Conservation (phyloP, 192 early-diverging fungal genomes). For the Funneliformis mosseae region DNA sequence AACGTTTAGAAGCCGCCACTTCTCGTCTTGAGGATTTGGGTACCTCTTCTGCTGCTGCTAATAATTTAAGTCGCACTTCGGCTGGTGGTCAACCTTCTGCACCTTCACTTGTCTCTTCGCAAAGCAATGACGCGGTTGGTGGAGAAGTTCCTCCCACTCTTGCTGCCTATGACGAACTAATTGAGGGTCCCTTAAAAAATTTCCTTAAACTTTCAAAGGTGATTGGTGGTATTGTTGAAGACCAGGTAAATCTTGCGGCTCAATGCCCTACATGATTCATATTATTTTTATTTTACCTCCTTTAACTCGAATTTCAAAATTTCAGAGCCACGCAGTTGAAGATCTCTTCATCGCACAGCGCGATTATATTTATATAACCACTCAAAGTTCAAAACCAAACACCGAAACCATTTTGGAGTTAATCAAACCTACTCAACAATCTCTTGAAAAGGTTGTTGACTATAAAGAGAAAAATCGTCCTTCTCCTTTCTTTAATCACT, state of each 20-base stretch:
- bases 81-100: slow-evolving; percentile 41
- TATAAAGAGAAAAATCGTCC: slow-evolving; percentile 81
- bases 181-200: slow-evolving; percentile 47
- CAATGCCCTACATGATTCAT: slow-evolving; percentile 22
- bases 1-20: slow-evolving; percentile 91
- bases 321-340: slow-evolving; percentile 60
- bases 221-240: slow-evolving; percentile 57
- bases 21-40: slow-evolving; percentile 84
- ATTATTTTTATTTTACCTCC: background rate
- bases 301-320: background rate
- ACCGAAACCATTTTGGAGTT: slow-evolving; percentile 62
- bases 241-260: slow-evolving; percentile 54
- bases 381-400: slow-evolving; percentile 75
- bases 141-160: slow-evolving; percentile 50
- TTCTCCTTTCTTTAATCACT: slow-evolving; percentile 73
- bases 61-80: slow-evolving; percentile 41
- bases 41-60: slow-evolving; percentile 48
- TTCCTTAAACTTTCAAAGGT: slow-evolving; percentile 52
- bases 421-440: slow-evolving; percentile 68
- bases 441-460: slow-evolving; percentile 65
- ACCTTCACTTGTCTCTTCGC: slow-evolving; percentile 24
- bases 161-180: slow-evolving; percentile 55
- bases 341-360: slow-evolving; percentile 71
- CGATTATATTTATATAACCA: slow-evolving; percentile 74
- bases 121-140: slow-evolving; percentile 24